These are phyloP conservation scores for Cyclotella choctawhatcheeana DNA, from an alignment of 108 stramenopile genomes.

Conservation along the genomic window DNA sequence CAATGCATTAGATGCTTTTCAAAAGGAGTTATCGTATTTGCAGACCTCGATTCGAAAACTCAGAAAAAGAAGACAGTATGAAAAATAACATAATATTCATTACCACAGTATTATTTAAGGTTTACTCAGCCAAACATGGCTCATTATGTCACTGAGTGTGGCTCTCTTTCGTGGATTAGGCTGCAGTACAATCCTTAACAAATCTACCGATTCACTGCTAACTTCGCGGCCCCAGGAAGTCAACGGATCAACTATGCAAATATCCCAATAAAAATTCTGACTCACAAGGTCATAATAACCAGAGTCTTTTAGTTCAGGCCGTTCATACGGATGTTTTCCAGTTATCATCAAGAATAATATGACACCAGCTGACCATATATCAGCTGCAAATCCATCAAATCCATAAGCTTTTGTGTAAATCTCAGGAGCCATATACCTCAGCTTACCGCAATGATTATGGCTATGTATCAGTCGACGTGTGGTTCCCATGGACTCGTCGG, in stretches of 20 bases:
- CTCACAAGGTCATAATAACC: slow-evolving; percentile 66
- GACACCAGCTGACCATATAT: slow-evolving; percentile 90
- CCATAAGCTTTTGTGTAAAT: slow-evolving; percentile 54
- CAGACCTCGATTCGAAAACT: neutral
- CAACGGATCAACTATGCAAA: slow-evolving; percentile 45
- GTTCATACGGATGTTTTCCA: slow-evolving; percentile 79
- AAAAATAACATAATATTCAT: neutral
- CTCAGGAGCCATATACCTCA: slow-evolving; percentile 88
- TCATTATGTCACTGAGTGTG: slow-evolving; percentile 67
- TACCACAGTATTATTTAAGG: neutral
- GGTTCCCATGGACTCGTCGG: slow-evolving; percentile 68
- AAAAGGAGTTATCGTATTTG: slow-evolving; percentile 1
- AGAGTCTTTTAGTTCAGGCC: slow-evolving; percentile 59
- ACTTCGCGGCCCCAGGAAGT: slow-evolving; percentile 65
- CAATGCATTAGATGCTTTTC: neutral
- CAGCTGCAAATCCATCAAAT: slow-evolving; percentile 85
- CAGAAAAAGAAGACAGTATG: neutral
- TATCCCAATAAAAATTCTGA: slow-evolving; percentile 72
- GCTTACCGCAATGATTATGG: slow-evolving; percentile 74
- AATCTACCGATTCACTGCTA: slow-evolving; percentile 54
- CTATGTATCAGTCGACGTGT: slow-evolving; percentile 58
- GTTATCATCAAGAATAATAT: slow-evolving; percentile 89
- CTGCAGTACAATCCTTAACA: slow-evolving; percentile 72
- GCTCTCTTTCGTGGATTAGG: slow-evolving; percentile 66
- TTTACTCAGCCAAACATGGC: slow-evolving; percentile 60